Evolutionary conservation across 257 asterid genomes (phyloP).

Genomic region (Gardenia jasminoides): DNA sequence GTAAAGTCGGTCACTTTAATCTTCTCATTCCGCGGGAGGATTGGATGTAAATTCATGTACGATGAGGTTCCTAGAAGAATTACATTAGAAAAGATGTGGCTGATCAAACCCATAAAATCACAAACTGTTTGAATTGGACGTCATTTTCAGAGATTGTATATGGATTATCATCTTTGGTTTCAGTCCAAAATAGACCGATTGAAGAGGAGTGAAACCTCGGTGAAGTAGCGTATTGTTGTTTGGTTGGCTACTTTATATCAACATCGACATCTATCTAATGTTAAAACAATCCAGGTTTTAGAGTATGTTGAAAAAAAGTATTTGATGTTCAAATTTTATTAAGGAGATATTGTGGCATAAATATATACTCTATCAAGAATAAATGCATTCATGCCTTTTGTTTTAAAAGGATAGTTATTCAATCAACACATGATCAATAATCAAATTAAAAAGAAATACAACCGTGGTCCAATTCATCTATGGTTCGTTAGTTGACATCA

Average conservation of each 20-base stretch:
- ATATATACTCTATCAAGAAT: too few relatives aligned
- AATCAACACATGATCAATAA: neutral
- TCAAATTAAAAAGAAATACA: neutral
- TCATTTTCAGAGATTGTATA: neutral
- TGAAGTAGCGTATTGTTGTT: neutral
- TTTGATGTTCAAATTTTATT: too few relatives aligned
- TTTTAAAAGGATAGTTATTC: too few relatives aligned
- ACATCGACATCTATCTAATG: neutral
- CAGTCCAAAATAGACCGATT: neutral
- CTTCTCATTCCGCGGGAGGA: neutral
- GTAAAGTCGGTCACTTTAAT: neutral
- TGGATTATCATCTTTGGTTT: neutral
- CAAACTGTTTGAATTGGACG: neutral
- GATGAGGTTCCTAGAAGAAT: neutral
- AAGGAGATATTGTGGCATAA: neutral
- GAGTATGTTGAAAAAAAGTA: neutral
- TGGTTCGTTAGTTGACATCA: neutral
- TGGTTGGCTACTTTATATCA: neutral
- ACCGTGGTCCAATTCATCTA: neutral
- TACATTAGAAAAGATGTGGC: neutral
- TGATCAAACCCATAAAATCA: neutral
- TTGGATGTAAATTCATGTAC: neutral
- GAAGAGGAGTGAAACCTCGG: neutral
- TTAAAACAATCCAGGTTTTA: neutral
- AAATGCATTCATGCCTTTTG: neutral